phyloP scores from a whole-genome alignment of 306 rosid genomes.

The Acmispon strigosus region DNA sequence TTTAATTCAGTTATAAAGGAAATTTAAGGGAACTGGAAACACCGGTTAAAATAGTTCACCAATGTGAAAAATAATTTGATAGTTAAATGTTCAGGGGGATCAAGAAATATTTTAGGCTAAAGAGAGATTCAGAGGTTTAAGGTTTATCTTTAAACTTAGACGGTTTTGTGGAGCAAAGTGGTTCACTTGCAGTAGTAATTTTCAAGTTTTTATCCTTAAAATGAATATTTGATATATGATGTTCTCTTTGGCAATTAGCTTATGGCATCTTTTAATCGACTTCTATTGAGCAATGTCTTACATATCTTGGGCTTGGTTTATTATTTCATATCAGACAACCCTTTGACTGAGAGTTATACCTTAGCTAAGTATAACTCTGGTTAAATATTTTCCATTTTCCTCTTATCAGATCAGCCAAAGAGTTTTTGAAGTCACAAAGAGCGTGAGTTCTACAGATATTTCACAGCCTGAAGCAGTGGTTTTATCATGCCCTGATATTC shows the following conservation, averaged over 20 bases:
- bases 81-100: too few relatives aligned
- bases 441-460: conserved; percentile 26
- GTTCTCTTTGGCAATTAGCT: neutral
- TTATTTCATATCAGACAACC: neutral
- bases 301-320: neutral
- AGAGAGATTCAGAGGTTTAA: too few relatives aligned
- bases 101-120: too few relatives aligned
- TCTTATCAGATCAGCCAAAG: conserved; percentile 77
- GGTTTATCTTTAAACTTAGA: too few relatives aligned
- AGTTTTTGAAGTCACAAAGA: conserved; percentile 65
- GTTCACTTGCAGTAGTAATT: neutral
- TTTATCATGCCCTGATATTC: conserved; percentile 23
- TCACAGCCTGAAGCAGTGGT: conserved; percentile 38
- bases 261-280: neutral
- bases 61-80: too few relatives aligned
- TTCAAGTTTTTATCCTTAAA: neutral
- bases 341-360: neutral
- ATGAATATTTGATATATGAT: neutral
- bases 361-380: neutral
- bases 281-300: neutral
- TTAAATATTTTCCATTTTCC: conserved; percentile 14
- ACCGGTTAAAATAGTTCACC: too few relatives aligned
- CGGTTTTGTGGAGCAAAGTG: too few relatives aligned
- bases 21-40: neutral
- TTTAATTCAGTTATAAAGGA: neutral